phyloP scores from a whole-genome alignment of 768 basidiomycete genomes.

The Rhodocollybia butyracea region DNA sequence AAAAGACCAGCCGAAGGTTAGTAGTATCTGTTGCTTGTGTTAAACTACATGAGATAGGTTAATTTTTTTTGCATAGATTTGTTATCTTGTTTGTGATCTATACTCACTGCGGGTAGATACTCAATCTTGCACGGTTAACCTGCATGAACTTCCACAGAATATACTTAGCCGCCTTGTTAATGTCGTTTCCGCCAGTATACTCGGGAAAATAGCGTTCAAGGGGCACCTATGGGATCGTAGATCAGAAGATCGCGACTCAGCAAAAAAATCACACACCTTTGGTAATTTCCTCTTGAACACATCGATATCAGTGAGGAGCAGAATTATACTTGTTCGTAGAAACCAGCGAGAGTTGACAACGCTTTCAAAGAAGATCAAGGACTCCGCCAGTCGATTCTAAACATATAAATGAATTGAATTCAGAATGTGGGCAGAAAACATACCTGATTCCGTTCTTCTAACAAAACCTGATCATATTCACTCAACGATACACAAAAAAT shows the following conservation, averaged over 20 bases:
- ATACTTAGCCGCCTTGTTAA: conserved; percentile 93
- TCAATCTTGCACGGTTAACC: conserved; percentile 77
- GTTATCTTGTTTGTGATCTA: not conserved
- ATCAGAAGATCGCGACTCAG: not conserved
- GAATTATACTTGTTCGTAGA: conserved; percentile 58
- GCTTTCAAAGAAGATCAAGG: conserved; percentile 69
- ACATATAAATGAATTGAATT: conserved; percentile 2
- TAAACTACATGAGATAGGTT: conserved; percentile 37
- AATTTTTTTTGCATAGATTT: not conserved
- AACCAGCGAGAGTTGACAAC: conserved; percentile 84
- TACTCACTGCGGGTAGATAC: conserved; percentile 87
- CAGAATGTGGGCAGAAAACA: conserved; percentile 13
- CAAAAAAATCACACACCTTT: conserved; percentile 12
- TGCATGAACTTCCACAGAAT: conserved; percentile 96
- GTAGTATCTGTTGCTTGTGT: conserved; percentile 86
- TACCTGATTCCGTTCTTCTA: conserved; percentile 67
- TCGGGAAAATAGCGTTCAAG: conserved; percentile 82
- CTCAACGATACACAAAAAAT: conserved; percentile 70
- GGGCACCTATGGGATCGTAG: conserved; percentile 38
- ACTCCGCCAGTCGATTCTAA: conserved; percentile 77
- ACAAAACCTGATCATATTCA: conserved; percentile 72
- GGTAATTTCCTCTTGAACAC: conserved; percentile 69
- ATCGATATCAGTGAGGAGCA: conserved; percentile 73
- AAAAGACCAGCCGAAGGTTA: conserved; percentile 74
- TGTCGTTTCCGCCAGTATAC: conserved; percentile 84